A percentile compares a stretch with the other conserved stretches of the same genome.
These are phyloP conservation scores for Casuarina glauca DNA, from an alignment of 306 rosid genomes.

Conservation along the genomic window DNA sequence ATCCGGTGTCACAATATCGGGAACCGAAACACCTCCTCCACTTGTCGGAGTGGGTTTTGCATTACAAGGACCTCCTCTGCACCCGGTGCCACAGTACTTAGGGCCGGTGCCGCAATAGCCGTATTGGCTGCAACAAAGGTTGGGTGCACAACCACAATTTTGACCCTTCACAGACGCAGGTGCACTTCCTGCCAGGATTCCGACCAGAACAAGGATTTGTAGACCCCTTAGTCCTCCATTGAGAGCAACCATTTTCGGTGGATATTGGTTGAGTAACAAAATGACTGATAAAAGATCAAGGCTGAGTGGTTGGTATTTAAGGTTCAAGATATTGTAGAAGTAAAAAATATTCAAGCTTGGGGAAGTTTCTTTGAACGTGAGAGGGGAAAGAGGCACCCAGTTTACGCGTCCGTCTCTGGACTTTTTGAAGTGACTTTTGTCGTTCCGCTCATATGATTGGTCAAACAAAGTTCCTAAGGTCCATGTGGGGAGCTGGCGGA, in stretches of 20 bases:
- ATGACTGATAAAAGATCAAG: no score
- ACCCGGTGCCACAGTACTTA: constrained; percentile 63
- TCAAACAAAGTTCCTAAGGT: no score
- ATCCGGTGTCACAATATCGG: constrained; percentile 47
- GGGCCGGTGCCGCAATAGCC: constrained; percentile 58
- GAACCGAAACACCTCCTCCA: constrained; percentile 31
- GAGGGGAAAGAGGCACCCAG: no score
- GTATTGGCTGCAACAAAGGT: constrained; percentile 57
- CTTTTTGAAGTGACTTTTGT: no score
- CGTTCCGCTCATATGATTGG: no score
- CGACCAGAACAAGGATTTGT: constrained; percentile 6
- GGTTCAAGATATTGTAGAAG: no score
- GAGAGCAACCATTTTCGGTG: neutral
- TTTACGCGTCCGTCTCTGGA: no score
- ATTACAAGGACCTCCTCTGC: constrained; percentile 56
- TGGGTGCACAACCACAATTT: constrained; percentile 58
- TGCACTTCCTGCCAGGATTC: neutral
- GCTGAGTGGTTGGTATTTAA: no score
- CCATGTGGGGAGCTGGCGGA: no score
- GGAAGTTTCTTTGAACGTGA: no score
- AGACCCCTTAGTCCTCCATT: neutral
- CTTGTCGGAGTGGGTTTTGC: neutral
- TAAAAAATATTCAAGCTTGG: no score
- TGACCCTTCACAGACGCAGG: constrained; percentile 24
- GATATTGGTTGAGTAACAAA: no score